These are phyloP conservation scores for Actinomucor elegans DNA, from an alignment of 371 early-diverging fungal species.

Conservation along the genomic window DNA sequence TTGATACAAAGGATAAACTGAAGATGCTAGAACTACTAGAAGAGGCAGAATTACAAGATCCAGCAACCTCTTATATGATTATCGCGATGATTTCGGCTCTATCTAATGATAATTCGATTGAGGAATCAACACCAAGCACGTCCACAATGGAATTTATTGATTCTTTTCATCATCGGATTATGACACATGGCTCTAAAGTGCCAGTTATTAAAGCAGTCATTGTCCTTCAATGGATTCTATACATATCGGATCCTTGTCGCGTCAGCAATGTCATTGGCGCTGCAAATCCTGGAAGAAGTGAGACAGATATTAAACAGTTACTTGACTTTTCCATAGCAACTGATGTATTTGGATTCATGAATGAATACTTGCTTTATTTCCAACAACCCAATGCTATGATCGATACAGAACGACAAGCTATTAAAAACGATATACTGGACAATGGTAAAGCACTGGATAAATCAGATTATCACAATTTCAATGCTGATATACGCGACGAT, in stretches of 20 bases:
- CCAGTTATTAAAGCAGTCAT: conserved; percentile 64
- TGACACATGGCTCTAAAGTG: conserved; percentile 44
- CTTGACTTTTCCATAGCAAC: conserved; percentile 54
- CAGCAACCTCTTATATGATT: conserved; percentile 54
- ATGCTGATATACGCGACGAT: conserved; percentile 40
- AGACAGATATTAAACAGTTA: conserved; percentile 58
- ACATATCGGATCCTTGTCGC: conserved; percentile 46
- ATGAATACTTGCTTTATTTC: conserved; percentile 66
- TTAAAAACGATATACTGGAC: conserved; percentile 15
- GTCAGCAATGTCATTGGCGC: conserved; percentile 26
- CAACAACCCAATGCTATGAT: conserved; percentile 36
- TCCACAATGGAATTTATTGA: conserved; percentile 11
- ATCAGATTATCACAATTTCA: conserved; percentile 37
- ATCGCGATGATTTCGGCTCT: conserved; percentile 58
- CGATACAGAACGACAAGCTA: conserved; percentile 25
- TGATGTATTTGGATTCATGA: conserved; percentile 71
- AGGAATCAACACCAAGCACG: not conserved
- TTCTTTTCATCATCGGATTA: conserved; percentile 31
- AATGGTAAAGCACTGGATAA: conserved; percentile 25
- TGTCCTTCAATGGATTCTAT: conserved; percentile 66
- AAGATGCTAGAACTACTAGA: conserved; percentile 55
- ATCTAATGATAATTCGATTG: conserved; percentile 21
- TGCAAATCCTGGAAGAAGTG: conserved; percentile 48
- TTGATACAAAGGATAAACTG: conserved; percentile 51
- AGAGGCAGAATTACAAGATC: conserved; percentile 51